A percentile compares a stretch with the other conserved stretches of the same genome.
Evolutionary conservation across 2,329 filamentous ascomycete genomes (phyloP).

Genomic region (Periconia sp.): DNA sequence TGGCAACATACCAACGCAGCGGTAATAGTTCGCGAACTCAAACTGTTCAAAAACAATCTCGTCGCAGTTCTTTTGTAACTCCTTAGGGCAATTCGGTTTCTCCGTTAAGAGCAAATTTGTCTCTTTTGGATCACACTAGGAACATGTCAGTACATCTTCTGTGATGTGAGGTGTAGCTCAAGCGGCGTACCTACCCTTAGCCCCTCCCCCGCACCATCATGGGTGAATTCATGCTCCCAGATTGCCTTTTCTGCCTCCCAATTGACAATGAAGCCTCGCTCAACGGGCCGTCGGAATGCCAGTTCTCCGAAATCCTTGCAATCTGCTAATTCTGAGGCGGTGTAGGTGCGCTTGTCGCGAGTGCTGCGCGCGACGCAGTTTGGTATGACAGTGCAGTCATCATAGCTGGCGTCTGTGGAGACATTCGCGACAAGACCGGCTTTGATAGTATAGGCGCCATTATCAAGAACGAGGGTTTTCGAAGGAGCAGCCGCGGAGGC

Average conservation of each 20-base stretch:
- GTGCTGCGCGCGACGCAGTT: slow-evolving; percentile 85
- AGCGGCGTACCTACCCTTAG: slow-evolving; percentile 52
- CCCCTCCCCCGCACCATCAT: slow-evolving; percentile 70
- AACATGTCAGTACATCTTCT: slow-evolving; percentile 15
- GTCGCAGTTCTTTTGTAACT: slow-evolving; percentile 87
- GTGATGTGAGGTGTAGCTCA: background rate
- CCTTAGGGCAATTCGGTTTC: slow-evolving; percentile 80
- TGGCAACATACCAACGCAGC: slow-evolving; percentile 68
- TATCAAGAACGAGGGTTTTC: slow-evolving; percentile 84
- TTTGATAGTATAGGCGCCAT: slow-evolving; percentile 91
- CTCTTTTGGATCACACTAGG: slow-evolving; percentile 73
- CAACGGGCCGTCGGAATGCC: slow-evolving; percentile 83
- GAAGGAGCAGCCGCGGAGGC: slow-evolving; percentile 21
- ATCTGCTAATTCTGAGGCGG: slow-evolving; percentile 77
- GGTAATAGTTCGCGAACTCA: slow-evolving; percentile 85
- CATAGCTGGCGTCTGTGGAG: slow-evolving; percentile 36
- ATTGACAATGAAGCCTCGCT: slow-evolving; percentile 93
- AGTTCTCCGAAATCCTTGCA: slow-evolving; percentile 92
- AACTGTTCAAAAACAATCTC: slow-evolving; percentile 98
- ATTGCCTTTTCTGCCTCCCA: slow-evolving; percentile 97
- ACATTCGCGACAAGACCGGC: slow-evolving; percentile 69
- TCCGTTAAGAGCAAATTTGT: slow-evolving; percentile 88
- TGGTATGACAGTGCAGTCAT: slow-evolving; percentile 72
- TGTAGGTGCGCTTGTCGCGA: slow-evolving; percentile 77
- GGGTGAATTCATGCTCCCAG: slow-evolving; percentile 89